A percentile compares a stretch with the other conserved stretches of the same genome.
Evolutionary conservation across 306 rosid genomes (phyloP).

Genomic region (Cicer yamashitae): DNA sequence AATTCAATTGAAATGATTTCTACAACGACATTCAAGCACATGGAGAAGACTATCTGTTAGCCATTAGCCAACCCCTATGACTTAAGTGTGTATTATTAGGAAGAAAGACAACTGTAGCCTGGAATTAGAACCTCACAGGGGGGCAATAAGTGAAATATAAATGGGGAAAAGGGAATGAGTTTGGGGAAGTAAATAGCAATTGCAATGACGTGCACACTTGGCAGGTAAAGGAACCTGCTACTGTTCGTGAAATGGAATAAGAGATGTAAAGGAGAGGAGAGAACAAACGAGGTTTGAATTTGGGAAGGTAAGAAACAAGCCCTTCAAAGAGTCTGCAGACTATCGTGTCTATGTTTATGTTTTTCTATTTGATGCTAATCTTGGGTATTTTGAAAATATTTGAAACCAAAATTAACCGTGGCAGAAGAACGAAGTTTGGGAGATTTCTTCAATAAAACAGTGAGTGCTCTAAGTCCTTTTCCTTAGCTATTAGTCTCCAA

Average conservation of each 20-base stretch:
- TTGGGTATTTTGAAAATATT: neutral
- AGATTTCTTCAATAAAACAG: conserved; percentile 9
- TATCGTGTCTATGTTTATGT: neutral
- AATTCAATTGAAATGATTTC: conserved; percentile 18
- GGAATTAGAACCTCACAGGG: neutral
- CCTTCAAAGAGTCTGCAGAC: conserved; percentile 22
- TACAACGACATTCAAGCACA: conserved; percentile 7
- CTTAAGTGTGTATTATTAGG: neutral
- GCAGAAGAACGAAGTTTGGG: neutral
- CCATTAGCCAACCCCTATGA: conserved; percentile 24
- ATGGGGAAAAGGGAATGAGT: neutral
- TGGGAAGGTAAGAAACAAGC: conserved; percentile 27
- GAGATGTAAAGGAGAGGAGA: neutral
- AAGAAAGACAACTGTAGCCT: neutral
- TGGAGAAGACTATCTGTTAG: conserved; percentile 4
- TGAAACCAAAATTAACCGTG: neutral
- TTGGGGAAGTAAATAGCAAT: conserved; percentile 1
- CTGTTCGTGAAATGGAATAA: conserved; percentile 6
- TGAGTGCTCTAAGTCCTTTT: conserved; percentile 1
- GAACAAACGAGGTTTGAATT: neutral
- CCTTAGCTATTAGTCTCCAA: neutral
- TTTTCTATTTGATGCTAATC: conserved; percentile 5
- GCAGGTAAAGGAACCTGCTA: neutral
- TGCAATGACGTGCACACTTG: neutral
- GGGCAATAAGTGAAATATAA: too few relatives aligned